Conservation (phyloP, 768 basidiomycete genomes). For the Leccinum truebloodii region DNA sequence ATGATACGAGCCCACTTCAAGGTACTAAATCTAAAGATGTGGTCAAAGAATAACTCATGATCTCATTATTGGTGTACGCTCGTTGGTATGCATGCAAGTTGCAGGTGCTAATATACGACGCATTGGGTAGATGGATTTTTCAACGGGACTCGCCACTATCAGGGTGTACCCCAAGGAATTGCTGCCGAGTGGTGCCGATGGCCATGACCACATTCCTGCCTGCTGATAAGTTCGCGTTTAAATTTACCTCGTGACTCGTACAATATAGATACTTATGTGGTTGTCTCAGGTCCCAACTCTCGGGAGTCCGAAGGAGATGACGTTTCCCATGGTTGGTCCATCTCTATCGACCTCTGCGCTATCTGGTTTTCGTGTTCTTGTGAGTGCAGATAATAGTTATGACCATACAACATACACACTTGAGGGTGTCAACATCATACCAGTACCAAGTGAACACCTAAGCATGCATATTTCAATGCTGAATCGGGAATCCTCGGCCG, state of each 20-base stretch:
- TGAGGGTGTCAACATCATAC: neutral
- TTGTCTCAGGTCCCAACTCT: neutral
- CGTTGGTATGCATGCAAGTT: neutral
- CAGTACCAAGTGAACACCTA: neutral
- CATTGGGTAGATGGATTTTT: neutral
- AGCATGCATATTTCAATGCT: neutral
- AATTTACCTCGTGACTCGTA: conserved; percentile 1
- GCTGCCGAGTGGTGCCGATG: neutral
- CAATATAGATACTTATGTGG: neutral
- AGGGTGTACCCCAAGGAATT: neutral
- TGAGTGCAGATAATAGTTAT: neutral
- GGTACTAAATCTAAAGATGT: neutral
- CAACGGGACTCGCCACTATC: neutral
- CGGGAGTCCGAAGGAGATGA: neutral
- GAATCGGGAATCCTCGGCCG: conserved; percentile 15
- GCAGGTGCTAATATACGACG: neutral
- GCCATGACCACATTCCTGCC: neutral
- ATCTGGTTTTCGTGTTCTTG: neutral
- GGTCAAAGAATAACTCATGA: neutral
- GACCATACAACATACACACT: neutral
- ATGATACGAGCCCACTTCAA: neutral
- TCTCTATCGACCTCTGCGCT: neutral
- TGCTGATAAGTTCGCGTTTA: neutral
- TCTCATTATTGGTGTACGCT: neutral
- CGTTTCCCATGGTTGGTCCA: neutral